phyloP scores from a whole-genome alignment of 345 rosid species.

The Rhizophora apiculata region DNA sequence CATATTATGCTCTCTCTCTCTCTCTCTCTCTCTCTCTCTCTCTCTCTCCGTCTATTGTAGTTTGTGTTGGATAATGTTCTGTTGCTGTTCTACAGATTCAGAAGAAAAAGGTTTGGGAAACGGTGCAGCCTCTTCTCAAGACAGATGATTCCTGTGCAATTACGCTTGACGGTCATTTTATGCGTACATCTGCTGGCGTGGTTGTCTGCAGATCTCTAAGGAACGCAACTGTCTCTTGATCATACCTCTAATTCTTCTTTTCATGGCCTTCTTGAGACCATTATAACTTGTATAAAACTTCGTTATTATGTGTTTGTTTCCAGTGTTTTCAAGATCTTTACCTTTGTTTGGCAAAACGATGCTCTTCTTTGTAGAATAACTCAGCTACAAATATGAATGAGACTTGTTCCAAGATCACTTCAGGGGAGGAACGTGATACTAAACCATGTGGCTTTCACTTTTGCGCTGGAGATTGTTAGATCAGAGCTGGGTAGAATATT shows the following conservation, averaged over 20 bases:
- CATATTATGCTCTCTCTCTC: not conserved
- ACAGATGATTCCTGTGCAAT: slow-evolving; percentile 59
- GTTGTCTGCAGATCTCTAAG: slow-evolving; percentile 51
- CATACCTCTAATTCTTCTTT: not conserved
- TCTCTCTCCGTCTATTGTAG: not conserved
- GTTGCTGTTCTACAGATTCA: slow-evolving; percentile 47
- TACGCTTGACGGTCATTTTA: slow-evolving; percentile 52
- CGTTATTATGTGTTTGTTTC: not conserved
- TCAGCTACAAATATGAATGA: too few relatives aligned
- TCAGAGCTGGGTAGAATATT: too few relatives aligned
- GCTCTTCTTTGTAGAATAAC: too few relatives aligned
- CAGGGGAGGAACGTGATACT: too few relatives aligned
- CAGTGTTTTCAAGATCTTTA: not conserved
- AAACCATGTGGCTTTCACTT: too few relatives aligned
- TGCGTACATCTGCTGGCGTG: slow-evolving; percentile 68
- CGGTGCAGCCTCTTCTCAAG: slow-evolving; percentile 81
- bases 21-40: not conserved
- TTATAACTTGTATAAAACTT: not conserved
- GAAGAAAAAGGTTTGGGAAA: slow-evolving; percentile 91
- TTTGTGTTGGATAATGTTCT: not conserved
- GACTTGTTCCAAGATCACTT: too few relatives aligned
- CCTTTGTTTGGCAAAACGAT: too few relatives aligned
- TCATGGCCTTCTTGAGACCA: not conserved
- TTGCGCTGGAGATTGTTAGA: too few relatives aligned
- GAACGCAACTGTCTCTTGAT: slow-evolving; percentile 72